phyloP scores from a whole-genome alignment of 108 stramenopile species.

The Fragilaria crotonensis region DNA sequence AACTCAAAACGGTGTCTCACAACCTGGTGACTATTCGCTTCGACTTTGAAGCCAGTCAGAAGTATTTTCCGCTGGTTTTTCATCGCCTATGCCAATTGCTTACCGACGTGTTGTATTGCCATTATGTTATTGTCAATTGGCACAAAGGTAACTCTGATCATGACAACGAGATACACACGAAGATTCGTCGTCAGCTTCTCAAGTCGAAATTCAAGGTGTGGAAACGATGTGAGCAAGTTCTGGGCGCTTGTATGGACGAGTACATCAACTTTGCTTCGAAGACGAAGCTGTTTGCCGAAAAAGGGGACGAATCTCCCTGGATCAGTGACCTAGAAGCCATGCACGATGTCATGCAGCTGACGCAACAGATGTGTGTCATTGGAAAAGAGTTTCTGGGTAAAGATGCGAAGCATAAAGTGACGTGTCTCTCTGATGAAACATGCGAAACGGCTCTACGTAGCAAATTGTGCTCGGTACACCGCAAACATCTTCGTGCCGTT shows the following conservation, averaged over 20 bases:
- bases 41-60: slow-evolving; percentile 23
- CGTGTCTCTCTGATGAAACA: neutral
- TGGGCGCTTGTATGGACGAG: slow-evolving; percentile 37
- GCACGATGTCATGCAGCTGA: slow-evolving; percentile 23
- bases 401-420: slow-evolving; percentile 4
- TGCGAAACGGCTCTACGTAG: slow-evolving; percentile 4
- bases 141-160: slow-evolving; percentile 10
- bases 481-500: slow-evolving; percentile 44
- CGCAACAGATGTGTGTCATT: slow-evolving; percentile 20
- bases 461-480: slow-evolving; percentile 29
- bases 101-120: slow-evolving; percentile 20
- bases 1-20: slow-evolving; percentile 17
- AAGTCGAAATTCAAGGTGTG: slow-evolving; percentile 5
- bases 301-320: slow-evolving; percentile 20
- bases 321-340: slow-evolving; percentile 24
- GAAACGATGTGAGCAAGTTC: slow-evolving; percentile 15
- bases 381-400: slow-evolving; percentile 7
- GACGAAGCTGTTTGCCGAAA: slow-evolving; percentile 21
- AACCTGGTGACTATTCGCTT: slow-evolving; percentile 51
- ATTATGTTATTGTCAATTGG: slow-evolving; percentile 14
- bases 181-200: slow-evolving; percentile 3
- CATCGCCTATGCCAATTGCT: slow-evolving; percentile 28
- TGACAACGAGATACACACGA: no score
- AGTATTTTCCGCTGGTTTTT: slow-evolving; percentile 26
- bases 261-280: slow-evolving; percentile 21